Percentiles rank a stretch among this genome's conserved stretches.
phyloP scores from a whole-genome alignment of 495 filamentous ascomycete genomes.

The Podospora appendiculata region DNA sequence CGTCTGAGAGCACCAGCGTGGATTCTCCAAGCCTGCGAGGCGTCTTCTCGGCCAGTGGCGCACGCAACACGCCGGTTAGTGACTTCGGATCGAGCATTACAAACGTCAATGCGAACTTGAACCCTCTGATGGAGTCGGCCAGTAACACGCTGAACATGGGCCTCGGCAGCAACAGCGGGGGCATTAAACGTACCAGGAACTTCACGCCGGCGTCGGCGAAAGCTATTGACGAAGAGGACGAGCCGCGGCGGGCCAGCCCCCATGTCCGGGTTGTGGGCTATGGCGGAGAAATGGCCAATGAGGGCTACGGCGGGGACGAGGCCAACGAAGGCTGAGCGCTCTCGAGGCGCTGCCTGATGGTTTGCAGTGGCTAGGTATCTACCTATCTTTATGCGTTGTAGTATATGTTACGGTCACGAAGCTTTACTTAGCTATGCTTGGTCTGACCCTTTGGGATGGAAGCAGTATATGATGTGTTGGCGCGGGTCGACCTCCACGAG shows the following conservation, averaged over 20 bases:
- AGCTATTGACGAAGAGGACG: conserved; percentile 31
- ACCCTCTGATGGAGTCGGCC: not conserved
- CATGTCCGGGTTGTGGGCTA: conserved; percentile 7
- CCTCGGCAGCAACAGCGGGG: not conserved
- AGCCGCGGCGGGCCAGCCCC: conserved; percentile 27
- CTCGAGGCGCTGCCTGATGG: too few species aligned
- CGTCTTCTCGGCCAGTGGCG: not conserved
- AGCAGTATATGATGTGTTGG: too few species aligned
- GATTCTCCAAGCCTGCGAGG: not conserved
- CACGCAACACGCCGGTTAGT: not conserved
- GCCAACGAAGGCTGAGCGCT: too few species aligned
- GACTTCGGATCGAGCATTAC: conserved; percentile 3
- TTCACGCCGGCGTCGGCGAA: conserved; percentile 38
- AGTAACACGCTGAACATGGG: not conserved
- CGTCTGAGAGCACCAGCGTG: not conserved
- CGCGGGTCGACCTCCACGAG: too few species aligned
- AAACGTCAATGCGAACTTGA: not conserved
- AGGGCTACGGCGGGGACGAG: not conserved
- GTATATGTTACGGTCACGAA: too few species aligned
- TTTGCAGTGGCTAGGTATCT: too few species aligned
- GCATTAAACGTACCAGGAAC: conserved; percentile 31
- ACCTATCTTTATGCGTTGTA: too few species aligned
- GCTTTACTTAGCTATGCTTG: too few species aligned
- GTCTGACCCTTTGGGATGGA: too few species aligned
- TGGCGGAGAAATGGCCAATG: not conserved